Percentiles rank a stretch among this genome's conserved stretches.
Conservation (phyloP, 1,284 basidiomycete genomes). For the Cystobasidium sp. region DNA sequence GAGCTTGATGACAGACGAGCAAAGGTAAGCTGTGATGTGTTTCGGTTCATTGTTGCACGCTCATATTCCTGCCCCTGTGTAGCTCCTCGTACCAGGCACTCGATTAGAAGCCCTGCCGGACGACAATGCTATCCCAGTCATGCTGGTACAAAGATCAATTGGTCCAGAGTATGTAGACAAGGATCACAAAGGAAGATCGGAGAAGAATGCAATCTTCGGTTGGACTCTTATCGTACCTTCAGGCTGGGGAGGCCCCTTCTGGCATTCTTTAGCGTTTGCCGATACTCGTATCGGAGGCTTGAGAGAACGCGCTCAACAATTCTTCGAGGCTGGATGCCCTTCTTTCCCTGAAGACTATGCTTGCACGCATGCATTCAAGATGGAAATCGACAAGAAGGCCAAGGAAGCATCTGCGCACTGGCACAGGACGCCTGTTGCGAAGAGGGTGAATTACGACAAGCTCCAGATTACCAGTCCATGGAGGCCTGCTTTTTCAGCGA, state of each 20-base stretch:
- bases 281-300: conserved; percentile 80
- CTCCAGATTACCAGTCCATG: conserved; percentile 67
- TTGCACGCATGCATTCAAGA: conserved; percentile 63
- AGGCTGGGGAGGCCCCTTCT: conserved; percentile 86
- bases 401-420: conserved; percentile 66
- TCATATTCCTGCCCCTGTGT: no score
- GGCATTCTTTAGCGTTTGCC: conserved; percentile 76
- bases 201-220: conserved; percentile 65
- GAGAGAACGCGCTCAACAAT: conserved; percentile 72
- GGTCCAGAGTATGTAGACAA: conserved; percentile 47
- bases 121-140: conserved; percentile 78
- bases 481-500: conserved; percentile 66
- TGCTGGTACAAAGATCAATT: conserved; percentile 78
- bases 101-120: conserved; percentile 67
- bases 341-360: conserved; percentile 85
- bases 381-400: conserved; percentile 60
- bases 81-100: conserved; percentile 78
- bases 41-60: not conserved
- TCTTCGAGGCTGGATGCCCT: conserved; percentile 73
- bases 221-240: conserved; percentile 82
- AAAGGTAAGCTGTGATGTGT: conserved; percentile 63
- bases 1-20: conserved; percentile 78
- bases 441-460: conserved; percentile 72
- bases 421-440: conserved; percentile 80
- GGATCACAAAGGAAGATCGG: not conserved